phyloP scores from a whole-genome alignment of 305 asterid genomes.

The Striga hermonthica region DNA sequence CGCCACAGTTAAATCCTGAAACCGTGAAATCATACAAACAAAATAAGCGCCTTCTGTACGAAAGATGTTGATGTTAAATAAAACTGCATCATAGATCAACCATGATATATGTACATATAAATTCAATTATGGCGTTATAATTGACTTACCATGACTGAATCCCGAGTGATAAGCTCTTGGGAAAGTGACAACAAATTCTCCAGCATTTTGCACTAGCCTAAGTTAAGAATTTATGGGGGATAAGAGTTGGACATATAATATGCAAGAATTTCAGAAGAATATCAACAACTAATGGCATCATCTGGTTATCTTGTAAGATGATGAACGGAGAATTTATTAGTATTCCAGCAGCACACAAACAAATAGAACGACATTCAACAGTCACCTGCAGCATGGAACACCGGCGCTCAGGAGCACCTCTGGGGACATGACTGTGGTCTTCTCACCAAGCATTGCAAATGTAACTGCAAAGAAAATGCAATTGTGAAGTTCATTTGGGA shows the following conservation, averaged over 20 bases:
- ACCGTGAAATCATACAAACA: conserved; percentile 31
- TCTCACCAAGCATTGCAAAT: conserved; percentile 96
- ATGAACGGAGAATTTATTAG: background rate
- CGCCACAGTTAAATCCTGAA: conserved; percentile 94
- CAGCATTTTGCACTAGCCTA: conserved; percentile 98
- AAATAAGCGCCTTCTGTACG: conserved; percentile 13
- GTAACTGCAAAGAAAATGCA: conserved; percentile 66
- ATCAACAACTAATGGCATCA: conserved; percentile 2
- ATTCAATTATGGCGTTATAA: conserved; percentile 16
- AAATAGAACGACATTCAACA: conserved; percentile 31
- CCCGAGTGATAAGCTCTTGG: conserved; percentile 99
- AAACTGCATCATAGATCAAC: conserved; percentile 11
- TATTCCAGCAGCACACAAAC: conserved; percentile 22
- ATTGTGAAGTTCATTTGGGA: conserved; percentile 29
- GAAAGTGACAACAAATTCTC: conserved; percentile 97
- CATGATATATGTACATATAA: conserved; percentile 23
- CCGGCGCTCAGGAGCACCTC: conserved; percentile 94
- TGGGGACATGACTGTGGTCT: conserved; percentile 99
- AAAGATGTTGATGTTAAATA: conserved; percentile 10
- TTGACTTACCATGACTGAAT: conserved; percentile 88
- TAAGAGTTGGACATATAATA: conserved; percentile 28
- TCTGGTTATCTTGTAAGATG: background rate
- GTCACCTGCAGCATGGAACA: conserved; percentile 99
- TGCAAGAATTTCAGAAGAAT: conserved; percentile 10
- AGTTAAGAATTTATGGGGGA: conserved; percentile 29